Evolutionary conservation across 495 filamentous ascomycete genomes (phyloP), one percentile per base, ranked within the genome.

Genomic region (Niebla homalea): DNA sequence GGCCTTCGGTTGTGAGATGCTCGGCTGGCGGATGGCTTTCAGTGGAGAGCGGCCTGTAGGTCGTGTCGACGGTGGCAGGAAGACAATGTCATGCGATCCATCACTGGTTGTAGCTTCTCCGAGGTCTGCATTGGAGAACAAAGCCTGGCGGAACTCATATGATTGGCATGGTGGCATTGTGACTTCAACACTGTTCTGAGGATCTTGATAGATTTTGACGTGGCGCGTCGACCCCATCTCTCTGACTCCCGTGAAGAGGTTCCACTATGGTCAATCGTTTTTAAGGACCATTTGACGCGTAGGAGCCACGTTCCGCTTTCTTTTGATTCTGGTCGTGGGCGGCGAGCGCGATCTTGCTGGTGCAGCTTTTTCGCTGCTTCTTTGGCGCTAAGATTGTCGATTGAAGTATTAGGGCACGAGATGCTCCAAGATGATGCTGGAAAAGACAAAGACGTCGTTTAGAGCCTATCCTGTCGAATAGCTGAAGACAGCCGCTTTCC

Each of bases 211-310:
- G 60, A 81, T 78, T 50, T 82, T 74, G 57, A 83, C 66, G 46
- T 73, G 70, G 73, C 77, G 81, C 74, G 85, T 78, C 69, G 80
- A 70, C 60, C 73, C 72, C 80, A 84, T 84, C 51, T 44, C 40
- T 29, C 16, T 37, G 15, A 38, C 16, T 2, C 7, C 15, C 12
- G 15, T 36, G 22, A 15, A 14, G 23, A 11, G 23, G 1, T 38
- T 25, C 38, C 43, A 19, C 43, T 14, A 21, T 6, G 25, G 38
- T 32, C 1, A 44, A 18, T 5, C 21, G n/a, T 42, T 36, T 40
- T 3, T 29, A 38, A 32, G 37, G 29, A 36, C 4, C 37, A 36
- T 42, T 35, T 40, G 53, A 56, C 57, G 50, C 57, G 57, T 59
- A 21, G 10, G 12, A 36, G 36, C n/a, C 8, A 4, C 36, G 2